These are phyloP conservation scores for Phialophora macrospora DNA, from an alignment of 2,329 filamentous ascomycete genomes.

Conservation along the genomic window DNA sequence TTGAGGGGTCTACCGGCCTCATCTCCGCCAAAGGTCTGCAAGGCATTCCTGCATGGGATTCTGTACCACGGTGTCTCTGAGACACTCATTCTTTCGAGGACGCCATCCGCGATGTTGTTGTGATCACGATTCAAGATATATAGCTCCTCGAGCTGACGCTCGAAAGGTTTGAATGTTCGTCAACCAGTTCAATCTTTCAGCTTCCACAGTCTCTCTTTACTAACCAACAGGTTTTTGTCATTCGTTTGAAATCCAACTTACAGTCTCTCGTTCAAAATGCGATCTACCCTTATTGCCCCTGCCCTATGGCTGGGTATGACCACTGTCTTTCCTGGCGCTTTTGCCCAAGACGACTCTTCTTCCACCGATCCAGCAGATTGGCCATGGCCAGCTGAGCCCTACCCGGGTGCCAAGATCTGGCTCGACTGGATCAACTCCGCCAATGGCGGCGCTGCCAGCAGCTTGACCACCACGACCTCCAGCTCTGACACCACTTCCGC, in stretches of 20 bases:
- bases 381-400: conserved; percentile 20
- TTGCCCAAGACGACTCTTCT: conserved; percentile 11
- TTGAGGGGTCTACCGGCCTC: conserved; percentile 2
- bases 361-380: conserved; percentile 11
- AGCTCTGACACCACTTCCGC: not conserved
- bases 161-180: not conserved
- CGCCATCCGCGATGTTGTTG: conserved; percentile 7
- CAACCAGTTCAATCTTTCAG: conserved; percentile 26
- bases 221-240: conserved; percentile 14
- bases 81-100: conserved; percentile 18
- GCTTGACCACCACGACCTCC: conserved; percentile 4
- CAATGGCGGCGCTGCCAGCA: conserved; percentile 5
- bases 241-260: conserved; percentile 26
- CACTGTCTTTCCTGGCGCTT: conserved; percentile 21
- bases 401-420: conserved; percentile 25
- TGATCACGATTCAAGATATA: conserved; percentile 19
- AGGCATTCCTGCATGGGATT: conserved; percentile 23
- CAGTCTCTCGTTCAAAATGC: conserved; percentile 27
- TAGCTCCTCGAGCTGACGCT: conserved; percentile 8
- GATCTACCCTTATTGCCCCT: conserved; percentile 31
- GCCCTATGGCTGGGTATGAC: conserved; percentile 29
- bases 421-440: conserved; percentile 25
- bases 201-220: conserved; percentile 26
- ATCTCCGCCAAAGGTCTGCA: conserved; percentile 19
- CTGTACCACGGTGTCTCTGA: conserved; percentile 28